Evolutionary conservation across 495 filamentous ascomycete genomes (phyloP).

Genomic region (Chaetomidium leptoderma): DNA sequence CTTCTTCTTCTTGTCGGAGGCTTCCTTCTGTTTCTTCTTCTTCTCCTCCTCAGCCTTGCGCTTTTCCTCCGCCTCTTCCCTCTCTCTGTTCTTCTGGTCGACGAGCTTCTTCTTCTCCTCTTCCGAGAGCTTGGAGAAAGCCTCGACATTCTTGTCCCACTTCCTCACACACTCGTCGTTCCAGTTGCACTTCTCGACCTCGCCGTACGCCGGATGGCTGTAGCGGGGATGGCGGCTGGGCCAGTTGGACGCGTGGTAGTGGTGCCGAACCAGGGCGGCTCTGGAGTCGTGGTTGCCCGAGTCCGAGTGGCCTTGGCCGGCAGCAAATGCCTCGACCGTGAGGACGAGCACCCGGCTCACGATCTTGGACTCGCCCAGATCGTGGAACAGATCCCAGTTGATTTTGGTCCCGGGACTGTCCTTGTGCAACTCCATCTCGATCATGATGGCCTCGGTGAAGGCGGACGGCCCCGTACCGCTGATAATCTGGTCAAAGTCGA

Average conservation of each 20-base stretch:
- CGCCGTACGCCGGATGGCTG: slow-evolving; percentile 56
- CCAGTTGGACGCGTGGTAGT: slow-evolving; percentile 63
- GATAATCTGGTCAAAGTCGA: slow-evolving; percentile 65
- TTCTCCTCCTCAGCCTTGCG: slow-evolving; percentile 23
- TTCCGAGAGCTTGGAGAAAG: slow-evolving; percentile 42
- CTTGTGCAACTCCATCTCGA: slow-evolving; percentile 49
- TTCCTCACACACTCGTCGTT: slow-evolving; percentile 52
- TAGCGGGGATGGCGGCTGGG: slow-evolving; percentile 55
- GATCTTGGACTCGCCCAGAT: slow-evolving; percentile 53
- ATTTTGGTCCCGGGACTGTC: slow-evolving; percentile 28
- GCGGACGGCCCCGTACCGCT: slow-evolving; percentile 63
- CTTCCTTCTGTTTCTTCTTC: slow-evolving; percentile 31
- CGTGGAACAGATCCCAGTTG: slow-evolving; percentile 55
- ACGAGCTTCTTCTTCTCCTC: slow-evolving; percentile 49
- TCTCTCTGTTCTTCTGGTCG: slow-evolving; percentile 35
- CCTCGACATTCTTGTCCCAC: slow-evolving; percentile 54
- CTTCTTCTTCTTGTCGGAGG: slow-evolving; percentile 20
- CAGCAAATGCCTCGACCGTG: slow-evolving; percentile 60
- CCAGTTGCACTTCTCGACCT: slow-evolving; percentile 64
- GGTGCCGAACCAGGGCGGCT: slow-evolving; percentile 56
- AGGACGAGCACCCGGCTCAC: slow-evolving; percentile 56
- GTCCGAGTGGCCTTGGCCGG: slow-evolving; percentile 61
- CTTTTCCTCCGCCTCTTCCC: slow-evolving; percentile 26
- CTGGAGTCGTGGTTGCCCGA: slow-evolving; percentile 58
- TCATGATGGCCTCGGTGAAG: slow-evolving; percentile 57